Conservation (phyloP, 495 filamentous ascomycete species). For the Cetradonia linearis region DNA sequence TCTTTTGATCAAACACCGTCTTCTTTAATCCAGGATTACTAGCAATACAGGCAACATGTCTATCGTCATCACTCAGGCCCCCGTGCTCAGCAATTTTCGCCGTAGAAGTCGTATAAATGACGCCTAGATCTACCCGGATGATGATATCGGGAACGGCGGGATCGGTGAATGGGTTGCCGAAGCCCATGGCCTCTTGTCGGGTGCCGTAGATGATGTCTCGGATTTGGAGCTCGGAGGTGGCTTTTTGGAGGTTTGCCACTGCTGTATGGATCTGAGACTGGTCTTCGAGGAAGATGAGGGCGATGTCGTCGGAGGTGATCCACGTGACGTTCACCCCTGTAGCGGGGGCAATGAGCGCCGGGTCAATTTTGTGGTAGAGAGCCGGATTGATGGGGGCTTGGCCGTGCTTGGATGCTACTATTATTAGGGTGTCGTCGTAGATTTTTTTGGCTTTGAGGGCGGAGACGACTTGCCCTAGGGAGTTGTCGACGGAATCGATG, state of each 20-base stretch:
- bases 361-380: constrained; percentile 26
- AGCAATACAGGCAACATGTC: constrained; percentile 29
- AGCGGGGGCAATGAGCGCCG: constrained; percentile 19
- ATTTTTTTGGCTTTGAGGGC: constrained; percentile 30
- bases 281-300: constrained; percentile 30
- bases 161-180: constrained; percentile 28
- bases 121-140: constrained; percentile 26
- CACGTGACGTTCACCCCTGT: constrained; percentile 25
- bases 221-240: constrained; percentile 24
- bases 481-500: constrained; percentile 27
- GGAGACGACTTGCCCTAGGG: constrained; percentile 23
- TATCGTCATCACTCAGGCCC: constrained; percentile 29
- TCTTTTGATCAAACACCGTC: constrained; percentile 16
- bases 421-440: constrained; percentile 30
- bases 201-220: constrained; percentile 26
- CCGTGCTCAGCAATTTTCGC: constrained; percentile 33
- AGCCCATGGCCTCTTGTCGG: constrained; percentile 19
- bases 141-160: constrained; percentile 34
- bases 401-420: constrained; percentile 33
- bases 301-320: constrained; percentile 29
- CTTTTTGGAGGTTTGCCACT: constrained; percentile 24
- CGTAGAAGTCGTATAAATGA: constrained; percentile 31
- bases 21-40: constrained; percentile 25
- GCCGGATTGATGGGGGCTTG: constrained; percentile 31
- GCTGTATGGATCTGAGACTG: constrained; percentile 22